A percentile compares a stretch with the other conserved stretches of the same genome.
Conservation (phyloP, 352 stramenopile species). For the Heterotrichella gracilis region DNA sequence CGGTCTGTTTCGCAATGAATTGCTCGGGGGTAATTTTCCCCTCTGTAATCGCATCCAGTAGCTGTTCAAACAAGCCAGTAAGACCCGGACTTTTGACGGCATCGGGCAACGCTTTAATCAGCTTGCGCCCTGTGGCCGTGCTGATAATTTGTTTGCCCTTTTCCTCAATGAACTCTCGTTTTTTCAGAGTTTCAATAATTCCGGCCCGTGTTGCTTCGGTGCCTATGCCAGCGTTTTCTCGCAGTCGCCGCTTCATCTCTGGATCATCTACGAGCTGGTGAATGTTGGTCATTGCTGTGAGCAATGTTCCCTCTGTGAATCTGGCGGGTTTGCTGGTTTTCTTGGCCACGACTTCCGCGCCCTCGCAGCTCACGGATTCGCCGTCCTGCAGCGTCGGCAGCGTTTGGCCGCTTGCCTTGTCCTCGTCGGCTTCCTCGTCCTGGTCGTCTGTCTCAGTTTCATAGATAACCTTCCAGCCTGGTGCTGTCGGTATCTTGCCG, state of each 20-base stretch:
- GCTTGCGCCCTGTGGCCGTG: not conserved
- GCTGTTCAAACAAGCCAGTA: not conserved
- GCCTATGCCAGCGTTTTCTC: not conserved
- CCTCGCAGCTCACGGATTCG: not conserved
- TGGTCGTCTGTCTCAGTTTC: not conserved
- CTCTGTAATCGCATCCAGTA: not conserved
- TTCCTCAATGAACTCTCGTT: constrained; percentile 2
- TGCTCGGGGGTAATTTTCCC: not conserved
- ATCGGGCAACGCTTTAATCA: not conserved
- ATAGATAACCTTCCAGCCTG: constrained; percentile 1
- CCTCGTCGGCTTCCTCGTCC: not conserved
- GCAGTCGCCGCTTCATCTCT: not conserved
- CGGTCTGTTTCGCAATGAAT: constrained; percentile 3
- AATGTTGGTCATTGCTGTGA: not conserved
- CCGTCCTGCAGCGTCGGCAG: not conserved
- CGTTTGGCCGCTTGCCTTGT: not conserved
- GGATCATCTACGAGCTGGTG: not conserved
- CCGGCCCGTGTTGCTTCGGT: not conserved
- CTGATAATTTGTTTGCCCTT: not conserved
- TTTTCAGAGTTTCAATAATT: constrained; percentile 10
- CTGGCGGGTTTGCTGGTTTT: not conserved
- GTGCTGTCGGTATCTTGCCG: not conserved
- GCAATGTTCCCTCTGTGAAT: constrained; percentile 2
- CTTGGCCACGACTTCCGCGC: not conserved
- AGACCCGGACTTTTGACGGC: not conserved